These are phyloP conservation scores for Talaromyces nanjingensis DNA, from an alignment of 495 filamentous ascomycete species.

Conservation along the genomic window DNA sequence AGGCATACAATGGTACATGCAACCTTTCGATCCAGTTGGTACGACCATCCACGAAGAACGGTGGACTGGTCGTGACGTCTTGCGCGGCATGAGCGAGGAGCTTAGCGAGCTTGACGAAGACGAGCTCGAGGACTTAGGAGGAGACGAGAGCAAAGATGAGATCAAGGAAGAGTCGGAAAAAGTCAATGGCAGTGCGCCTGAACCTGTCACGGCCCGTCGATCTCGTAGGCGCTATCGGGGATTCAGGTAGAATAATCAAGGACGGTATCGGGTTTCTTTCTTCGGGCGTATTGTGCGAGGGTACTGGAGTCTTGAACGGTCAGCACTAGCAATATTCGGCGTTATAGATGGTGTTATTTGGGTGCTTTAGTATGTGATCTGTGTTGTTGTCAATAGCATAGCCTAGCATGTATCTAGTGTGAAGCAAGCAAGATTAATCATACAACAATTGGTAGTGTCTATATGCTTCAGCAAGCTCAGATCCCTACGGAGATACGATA, in stretches of 20 bases:
- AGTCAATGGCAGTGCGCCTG: conserved; percentile 1
- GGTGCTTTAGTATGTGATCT: background rate
- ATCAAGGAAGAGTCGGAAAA: conserved; percentile 10
- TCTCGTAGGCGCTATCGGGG: conserved; percentile 36
- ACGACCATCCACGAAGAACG: conserved; percentile 70
- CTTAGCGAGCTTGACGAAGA: conserved; percentile 85
- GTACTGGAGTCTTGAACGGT: background rate
- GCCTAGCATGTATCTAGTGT: background rate
- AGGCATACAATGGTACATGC: conserved; percentile 83
- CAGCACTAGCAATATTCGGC: conserved; percentile 10
- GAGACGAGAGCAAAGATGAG: conserved; percentile 30
- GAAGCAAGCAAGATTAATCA: background rate
- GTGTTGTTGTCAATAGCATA: background rate
- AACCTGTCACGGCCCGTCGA: conserved; percentile 25
- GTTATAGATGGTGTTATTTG: conserved; percentile 9
- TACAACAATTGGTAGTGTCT: background rate
- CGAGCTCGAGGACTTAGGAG: conserved; percentile 61
- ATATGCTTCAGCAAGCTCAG: too few species aligned
- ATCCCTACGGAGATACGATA: too few species aligned
- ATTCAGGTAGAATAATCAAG: conserved; percentile 17
- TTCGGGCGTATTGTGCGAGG: conserved; percentile 2
- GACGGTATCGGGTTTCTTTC: conserved; percentile 2
- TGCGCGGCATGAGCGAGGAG: conserved; percentile 76
- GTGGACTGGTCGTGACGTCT: conserved; percentile 68
- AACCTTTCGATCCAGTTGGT: conserved; percentile 70